Evolutionary conservation across 129 eudicot genomes (phyloP), one percentile per base, ranked within the genome.

Genomic region (Artemisia argyi): DNA sequence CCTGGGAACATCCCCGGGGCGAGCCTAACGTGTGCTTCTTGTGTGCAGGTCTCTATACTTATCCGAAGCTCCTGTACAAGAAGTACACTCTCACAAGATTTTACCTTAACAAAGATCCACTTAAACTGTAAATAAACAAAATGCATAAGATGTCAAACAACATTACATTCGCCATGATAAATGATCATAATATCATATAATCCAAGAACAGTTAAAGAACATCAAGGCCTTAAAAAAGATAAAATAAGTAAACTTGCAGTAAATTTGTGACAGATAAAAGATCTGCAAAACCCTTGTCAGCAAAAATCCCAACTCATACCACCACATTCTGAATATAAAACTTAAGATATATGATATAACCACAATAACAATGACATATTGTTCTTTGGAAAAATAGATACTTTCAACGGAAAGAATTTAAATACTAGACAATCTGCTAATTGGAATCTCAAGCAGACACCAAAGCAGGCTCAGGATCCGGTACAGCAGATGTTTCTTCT

Each of bases 381-480:
- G 39, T 56, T 78, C 73, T 66, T 56, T 18, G 30, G 65, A 26
- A 15, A 57, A 17, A 17, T 30, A 79, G 5, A 52, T 1, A 14
- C 8, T 39, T 39, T 39, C 46, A 39, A 8, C 11, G 2, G 30
- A 73, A 49, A 3, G 13, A 63, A 42, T 47, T 62, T 30, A 49
- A 62, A 22, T 16, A 53, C 63, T 76, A 70, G 11, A 53, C 26
- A 20, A 68, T 50, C 10, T 2, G 47, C 46, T 47, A 44, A 26
- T 19, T 22, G 12, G 17, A 61, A 12, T 32, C 75, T 68, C 55
- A 75, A 75, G 80, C 44, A 70, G 81, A 80, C 69, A 69, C n/a
- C 59, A 80, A 7, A 28, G 73, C 56, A 69, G 84, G 77, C 32
- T 14, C 18, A 49, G 24, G 77, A 51, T 68, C 83, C 13, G 49